Percentiles rank a stretch among this genome's conserved stretches.
Evolutionary conservation across 352 stramenopile species (phyloP).

Genomic region (Globisporangium solare): DNA sequence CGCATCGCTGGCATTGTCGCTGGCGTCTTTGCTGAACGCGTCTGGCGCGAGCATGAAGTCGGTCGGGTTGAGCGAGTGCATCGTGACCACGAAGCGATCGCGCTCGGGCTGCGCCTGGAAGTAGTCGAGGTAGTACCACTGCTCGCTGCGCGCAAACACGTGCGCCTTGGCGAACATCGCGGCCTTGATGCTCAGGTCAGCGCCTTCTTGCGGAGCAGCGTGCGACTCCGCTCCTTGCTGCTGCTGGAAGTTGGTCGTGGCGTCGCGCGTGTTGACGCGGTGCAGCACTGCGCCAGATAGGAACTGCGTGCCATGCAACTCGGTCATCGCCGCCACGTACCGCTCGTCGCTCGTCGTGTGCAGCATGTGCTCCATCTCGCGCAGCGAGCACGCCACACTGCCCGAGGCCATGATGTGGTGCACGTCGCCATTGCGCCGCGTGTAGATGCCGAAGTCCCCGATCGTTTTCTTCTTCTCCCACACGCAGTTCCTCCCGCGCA

Average conservation of each 20-base stretch:
- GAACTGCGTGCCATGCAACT: constrained; percentile 29
- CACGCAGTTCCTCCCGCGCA: constrained; percentile 14
- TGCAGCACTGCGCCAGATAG: constrained; percentile 25
- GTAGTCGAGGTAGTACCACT: constrained; percentile 40
- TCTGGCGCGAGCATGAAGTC: constrained; percentile 30
- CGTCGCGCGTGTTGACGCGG: constrained; percentile 13
- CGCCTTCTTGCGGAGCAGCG: background rate
- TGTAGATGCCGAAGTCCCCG: constrained; percentile 19
- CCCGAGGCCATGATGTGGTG: constrained; percentile 16
- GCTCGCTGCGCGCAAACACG: constrained; percentile 37
- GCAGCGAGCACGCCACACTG: constrained; percentile 35
- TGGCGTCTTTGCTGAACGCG: constrained; percentile 21
- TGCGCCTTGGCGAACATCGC: constrained; percentile 40
- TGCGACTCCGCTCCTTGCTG: background rate
- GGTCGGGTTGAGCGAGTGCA: constrained; percentile 34
- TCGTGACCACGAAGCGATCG: constrained; percentile 28
- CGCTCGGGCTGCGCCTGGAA: constrained; percentile 13
- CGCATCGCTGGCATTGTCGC: constrained; percentile 6
- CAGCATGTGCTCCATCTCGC: constrained; percentile 29
- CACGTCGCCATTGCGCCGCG: constrained; percentile 11
- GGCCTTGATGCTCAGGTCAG: constrained; percentile 27
- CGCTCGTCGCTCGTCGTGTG: constrained; percentile 12
- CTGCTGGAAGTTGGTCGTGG: background rate
- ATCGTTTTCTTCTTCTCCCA: constrained; percentile 16
- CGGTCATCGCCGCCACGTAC: constrained; percentile 26